Evolutionary conservation across 1,139 yeast genomes (phyloP).

Genomic region (Hansenula lynferdii): DNA sequence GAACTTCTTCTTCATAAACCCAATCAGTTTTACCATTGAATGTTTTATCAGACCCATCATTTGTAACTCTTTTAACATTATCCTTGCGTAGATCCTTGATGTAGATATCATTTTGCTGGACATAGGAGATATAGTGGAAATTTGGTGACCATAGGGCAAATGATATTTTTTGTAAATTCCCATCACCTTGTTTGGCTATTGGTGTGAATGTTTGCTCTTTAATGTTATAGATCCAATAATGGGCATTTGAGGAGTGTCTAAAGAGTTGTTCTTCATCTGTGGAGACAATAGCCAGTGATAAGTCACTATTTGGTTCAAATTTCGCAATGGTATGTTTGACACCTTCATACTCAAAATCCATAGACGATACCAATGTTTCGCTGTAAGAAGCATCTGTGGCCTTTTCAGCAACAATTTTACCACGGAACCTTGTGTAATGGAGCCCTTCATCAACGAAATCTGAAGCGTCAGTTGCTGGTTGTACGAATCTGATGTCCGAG

Average conservation of each 20-base stretch:
- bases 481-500: slow-evolving; percentile 25
- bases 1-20: slow-evolving; percentile 88
- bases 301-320: slow-evolving; percentile 25
- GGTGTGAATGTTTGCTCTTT: slow-evolving; percentile 36
- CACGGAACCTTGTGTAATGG: slow-evolving; percentile 20
- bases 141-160: slow-evolving; percentile 69
- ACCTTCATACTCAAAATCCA: slow-evolving; percentile 23
- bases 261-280: slow-evolving; percentile 44
- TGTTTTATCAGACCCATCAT: slow-evolving; percentile 52
- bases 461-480: slow-evolving; percentile 22
- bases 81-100: slow-evolving; percentile 37
- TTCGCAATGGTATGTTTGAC: slow-evolving; percentile 17
- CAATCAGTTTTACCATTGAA: slow-evolving; percentile 86
- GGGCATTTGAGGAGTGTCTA: slow-evolving; percentile 64
- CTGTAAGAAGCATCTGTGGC: slow-evolving; percentile 31
- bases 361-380: slow-evolving; percentile 34
- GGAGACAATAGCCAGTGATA: slow-evolving; percentile 29
- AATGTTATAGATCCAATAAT: slow-evolving; percentile 55
- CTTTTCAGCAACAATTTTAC: slow-evolving; percentile 26
- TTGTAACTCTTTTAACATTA: slow-evolving; percentile 51
- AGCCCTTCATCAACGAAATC: slow-evolving; percentile 27
- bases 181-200: slow-evolving; percentile 24
- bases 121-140: slow-evolving; percentile 56
- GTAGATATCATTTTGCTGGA: slow-evolving; percentile 55
- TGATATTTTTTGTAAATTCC: slow-evolving; percentile 25